Evolutionary conservation across 768 basidiomycete species (phyloP).

Genomic region (Calocybe gangraenosa): DNA sequence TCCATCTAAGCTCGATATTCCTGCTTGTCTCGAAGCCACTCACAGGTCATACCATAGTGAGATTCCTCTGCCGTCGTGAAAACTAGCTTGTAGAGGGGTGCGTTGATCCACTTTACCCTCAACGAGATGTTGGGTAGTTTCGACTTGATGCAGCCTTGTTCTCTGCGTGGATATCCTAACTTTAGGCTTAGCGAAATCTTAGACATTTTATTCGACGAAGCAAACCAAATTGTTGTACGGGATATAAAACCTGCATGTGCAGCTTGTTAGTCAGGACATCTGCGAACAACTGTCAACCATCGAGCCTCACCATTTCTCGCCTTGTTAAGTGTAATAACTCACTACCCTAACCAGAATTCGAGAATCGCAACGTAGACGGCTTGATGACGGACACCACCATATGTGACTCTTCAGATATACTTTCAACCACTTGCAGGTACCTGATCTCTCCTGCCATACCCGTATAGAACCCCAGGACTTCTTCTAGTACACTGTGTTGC

Average conservation of each 20-base stretch:
- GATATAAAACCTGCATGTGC: neutral
- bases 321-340: neutral
- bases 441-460: constrained; percentile 1
- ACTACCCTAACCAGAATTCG: constrained; percentile 3
- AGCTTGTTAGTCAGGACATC: neutral
- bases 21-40: neutral
- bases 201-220: neutral
- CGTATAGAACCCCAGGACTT: neutral
- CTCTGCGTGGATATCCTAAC: neutral
- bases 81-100: neutral
- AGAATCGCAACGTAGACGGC: constrained; percentile 2
- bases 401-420: neutral
- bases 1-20: neutral
- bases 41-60: neutral
- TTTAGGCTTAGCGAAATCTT: neutral
- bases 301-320: neutral
- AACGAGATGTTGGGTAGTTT: neutral
- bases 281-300: neutral
- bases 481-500: neutral
- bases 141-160: neutral
- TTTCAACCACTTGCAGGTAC: neutral
- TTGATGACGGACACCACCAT: neutral
- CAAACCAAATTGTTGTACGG: neutral
- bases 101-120: neutral
- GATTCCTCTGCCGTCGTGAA: neutral